Conservation (phyloP, 495 filamentous ascomycete species). For the Clohesyomyces aquaticus region DNA sequence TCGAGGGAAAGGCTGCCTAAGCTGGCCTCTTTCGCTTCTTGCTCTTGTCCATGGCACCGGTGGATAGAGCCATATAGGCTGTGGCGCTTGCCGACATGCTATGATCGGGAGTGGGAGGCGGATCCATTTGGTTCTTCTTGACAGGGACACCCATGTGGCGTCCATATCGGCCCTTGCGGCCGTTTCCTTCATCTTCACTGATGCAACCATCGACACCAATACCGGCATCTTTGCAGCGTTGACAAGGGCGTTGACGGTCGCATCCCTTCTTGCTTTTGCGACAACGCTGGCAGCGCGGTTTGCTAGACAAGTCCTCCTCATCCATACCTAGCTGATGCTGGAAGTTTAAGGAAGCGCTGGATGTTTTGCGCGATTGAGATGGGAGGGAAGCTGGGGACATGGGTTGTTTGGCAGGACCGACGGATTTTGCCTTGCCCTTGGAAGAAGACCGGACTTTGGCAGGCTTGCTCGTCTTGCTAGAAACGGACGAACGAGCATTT, state of each 20-base stretch:
- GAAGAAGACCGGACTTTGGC: slow-evolving; percentile 43
- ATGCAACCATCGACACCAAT: slow-evolving; percentile 89
- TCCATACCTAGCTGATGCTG: slow-evolving; percentile 75
- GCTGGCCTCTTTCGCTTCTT: slow-evolving; percentile 70
- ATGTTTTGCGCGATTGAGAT: slow-evolving; percentile 74
- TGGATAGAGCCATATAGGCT: slow-evolving; percentile 4
- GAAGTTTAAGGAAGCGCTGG: slow-evolving; percentile 69
- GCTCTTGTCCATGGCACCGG: slow-evolving; percentile 58
- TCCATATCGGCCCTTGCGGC: slow-evolving; percentile 93
- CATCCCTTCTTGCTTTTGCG: slow-evolving; percentile 99
- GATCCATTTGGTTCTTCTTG: slow-evolving; percentile 63
- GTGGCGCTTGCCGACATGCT: slow-evolving; percentile 36
- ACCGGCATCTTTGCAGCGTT: slow-evolving; percentile 92
- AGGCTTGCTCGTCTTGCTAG: slow-evolving; percentile 35
- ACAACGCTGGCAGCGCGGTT: slow-evolving; percentile 96
- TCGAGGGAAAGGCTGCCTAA: not conserved
- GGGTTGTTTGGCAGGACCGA: slow-evolving; percentile 52
- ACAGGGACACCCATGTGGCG: slow-evolving; percentile 95
- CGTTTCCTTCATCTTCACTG: slow-evolving; percentile 96
- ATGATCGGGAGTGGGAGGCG: slow-evolving; percentile 42
- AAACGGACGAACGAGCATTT: slow-evolving; percentile 31
- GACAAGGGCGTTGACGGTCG: slow-evolving; percentile 92
- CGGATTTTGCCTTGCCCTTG: slow-evolving; percentile 42
- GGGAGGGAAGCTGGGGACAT: slow-evolving; percentile 71
- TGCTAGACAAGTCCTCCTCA: slow-evolving; percentile 86